These are phyloP conservation scores for Mucor sp. DNA, from an alignment of 371 early-diverging fungal species.

Conservation along the genomic window DNA sequence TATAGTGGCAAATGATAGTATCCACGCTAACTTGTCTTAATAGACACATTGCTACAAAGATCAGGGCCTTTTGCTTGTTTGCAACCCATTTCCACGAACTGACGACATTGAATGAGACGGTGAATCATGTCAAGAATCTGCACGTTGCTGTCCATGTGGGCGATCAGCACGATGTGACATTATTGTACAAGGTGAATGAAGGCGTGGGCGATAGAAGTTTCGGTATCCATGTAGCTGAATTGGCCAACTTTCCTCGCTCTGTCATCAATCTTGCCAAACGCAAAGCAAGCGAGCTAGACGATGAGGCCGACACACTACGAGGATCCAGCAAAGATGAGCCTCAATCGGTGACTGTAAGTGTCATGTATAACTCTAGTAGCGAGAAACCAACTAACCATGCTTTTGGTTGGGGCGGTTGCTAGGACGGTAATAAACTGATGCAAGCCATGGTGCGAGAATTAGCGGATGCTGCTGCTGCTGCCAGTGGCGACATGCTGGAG, in stretches of 20 bases:
- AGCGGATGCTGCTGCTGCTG: conserved; percentile 20
- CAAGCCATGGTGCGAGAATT: conserved; percentile 43
- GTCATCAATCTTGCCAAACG: conserved; percentile 85
- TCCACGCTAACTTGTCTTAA: no score
- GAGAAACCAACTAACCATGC: no score
- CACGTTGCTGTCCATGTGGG: conserved; percentile 84
- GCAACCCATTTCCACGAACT: conserved; percentile 99
- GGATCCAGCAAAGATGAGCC: background rate
- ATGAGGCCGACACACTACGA: conserved; percentile 26
- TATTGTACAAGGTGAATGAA: conserved; percentile 86
- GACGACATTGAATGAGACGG: conserved; percentile 74
- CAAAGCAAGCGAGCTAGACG: conserved; percentile 88
- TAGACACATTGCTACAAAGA: conserved; percentile 80
- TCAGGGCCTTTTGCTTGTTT: conserved; percentile 84
- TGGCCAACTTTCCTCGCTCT: conserved; percentile 90
- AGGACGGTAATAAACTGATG: conserved; percentile 9
- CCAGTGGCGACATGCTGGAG: conserved; percentile 27
- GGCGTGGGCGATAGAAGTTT: conserved; percentile 97
- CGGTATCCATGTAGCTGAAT: conserved; percentile 98
- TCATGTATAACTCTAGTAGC: no score
- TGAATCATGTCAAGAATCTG: conserved; percentile 79
- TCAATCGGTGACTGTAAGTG: conserved; percentile 1
- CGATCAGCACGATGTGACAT: conserved; percentile 67
- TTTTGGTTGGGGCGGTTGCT: background rate
- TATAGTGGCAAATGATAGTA: no score